These are phyloP conservation scores for Verticillium dahliae DNA, from an alignment of 2,329 filamentous ascomycete genomes.

Conservation along the genomic window DNA sequence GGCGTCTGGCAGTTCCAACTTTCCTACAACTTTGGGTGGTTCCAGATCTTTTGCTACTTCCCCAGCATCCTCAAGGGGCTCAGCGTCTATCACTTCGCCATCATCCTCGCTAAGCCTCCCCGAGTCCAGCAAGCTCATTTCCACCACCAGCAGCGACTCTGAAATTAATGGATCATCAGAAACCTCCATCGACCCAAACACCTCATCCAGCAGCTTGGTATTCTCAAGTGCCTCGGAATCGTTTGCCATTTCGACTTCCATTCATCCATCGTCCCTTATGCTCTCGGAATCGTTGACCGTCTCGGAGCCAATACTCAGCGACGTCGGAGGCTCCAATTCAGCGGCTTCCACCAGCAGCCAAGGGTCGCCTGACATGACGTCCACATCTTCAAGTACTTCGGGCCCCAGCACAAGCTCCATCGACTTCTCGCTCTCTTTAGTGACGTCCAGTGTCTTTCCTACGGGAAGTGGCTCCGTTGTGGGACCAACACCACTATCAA, in stretches of 20 bases:
- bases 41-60: not conserved
- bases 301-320: not conserved
- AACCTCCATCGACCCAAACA: too few species aligned
- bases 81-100: not conserved
- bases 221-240: not conserved
- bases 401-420: not conserved
- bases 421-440: not conserved
- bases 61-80: not conserved
- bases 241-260: not conserved
- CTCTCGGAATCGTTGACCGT: not conserved
- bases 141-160: too few species aligned
- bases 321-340: not conserved
- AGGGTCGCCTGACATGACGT: not conserved
- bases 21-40: too few species aligned
- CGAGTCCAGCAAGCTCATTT: too few species aligned
- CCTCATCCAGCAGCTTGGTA: not conserved
- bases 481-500: conserved; percentile 3
- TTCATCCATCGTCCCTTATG: not conserved
- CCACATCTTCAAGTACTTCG: not conserved
- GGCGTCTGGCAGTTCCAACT: too few species aligned
- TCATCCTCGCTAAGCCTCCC: not conserved
- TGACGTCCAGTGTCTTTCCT: conserved; percentile 1
- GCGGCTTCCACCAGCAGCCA: not conserved
- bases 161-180: too few species aligned
- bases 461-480: conserved; percentile 2